Conservation (phyloP, 306 rosid species). For the Sicyos baderoa region DNA sequence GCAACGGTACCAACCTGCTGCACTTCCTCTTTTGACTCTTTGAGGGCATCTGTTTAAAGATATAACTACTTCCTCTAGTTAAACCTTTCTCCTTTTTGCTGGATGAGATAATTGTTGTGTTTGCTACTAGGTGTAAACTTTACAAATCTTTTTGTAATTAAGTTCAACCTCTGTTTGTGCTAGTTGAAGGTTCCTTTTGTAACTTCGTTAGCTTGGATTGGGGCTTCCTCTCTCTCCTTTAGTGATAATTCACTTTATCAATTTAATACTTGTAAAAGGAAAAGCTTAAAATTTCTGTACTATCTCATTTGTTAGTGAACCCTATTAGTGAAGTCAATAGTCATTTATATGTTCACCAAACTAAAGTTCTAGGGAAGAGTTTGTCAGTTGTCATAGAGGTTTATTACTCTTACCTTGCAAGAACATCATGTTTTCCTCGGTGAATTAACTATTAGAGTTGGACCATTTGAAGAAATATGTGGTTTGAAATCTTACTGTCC, state of each 20-base stretch:
- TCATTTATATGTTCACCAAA: not conserved
- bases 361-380: not conserved
- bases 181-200: not conserved
- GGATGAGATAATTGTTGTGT: not conserved
- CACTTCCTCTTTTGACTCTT: slow-evolving; percentile 4
- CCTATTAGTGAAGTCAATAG: not conserved
- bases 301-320: not conserved
- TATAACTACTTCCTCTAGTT: not conserved
- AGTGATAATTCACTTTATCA: not conserved
- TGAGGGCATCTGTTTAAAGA: not conserved
- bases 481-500: not conserved
- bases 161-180: not conserved
- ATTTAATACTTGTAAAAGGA: not conserved
- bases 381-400: not conserved
- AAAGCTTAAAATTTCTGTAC: not conserved
- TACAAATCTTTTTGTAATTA: not conserved
- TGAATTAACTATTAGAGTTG: not conserved
- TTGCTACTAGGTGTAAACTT: not conserved
- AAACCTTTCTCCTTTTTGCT: not conserved
- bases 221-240: not conserved
- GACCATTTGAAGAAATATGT: slow-evolving; percentile 9
- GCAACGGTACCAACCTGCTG: not conserved
- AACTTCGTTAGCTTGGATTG: not conserved
- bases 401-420: not conserved
- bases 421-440: not conserved